Evolutionary conservation across 306 rosid genomes (phyloP).

Genomic region (Glycyrrhiza uralensis): DNA sequence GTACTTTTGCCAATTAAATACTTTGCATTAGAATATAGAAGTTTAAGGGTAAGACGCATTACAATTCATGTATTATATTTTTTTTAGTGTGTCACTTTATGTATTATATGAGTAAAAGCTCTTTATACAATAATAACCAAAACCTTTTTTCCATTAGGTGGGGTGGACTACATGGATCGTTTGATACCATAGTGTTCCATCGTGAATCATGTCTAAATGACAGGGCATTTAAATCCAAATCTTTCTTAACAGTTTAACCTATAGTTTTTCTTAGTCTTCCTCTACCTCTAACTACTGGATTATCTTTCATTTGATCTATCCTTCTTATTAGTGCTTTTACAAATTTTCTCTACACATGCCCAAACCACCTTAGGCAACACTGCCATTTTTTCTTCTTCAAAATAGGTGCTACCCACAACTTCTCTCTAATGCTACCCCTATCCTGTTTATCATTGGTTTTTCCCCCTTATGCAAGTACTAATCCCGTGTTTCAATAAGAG

Average conservation of each 20-base stretch:
- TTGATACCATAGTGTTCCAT: not conserved
- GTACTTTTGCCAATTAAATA: not conserved
- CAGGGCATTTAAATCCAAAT: not conserved
- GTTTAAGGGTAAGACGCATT: not conserved
- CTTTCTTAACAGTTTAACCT: not conserved
- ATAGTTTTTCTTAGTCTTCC: not conserved
- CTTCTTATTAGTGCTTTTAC: not conserved
- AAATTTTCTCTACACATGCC: too few species aligned
- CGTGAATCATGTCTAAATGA: not conserved
- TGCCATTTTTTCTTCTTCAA: too few species aligned
- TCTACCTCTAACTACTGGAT: not conserved
- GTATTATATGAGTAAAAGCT: not conserved
- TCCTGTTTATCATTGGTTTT: not conserved
- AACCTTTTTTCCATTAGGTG: not conserved
- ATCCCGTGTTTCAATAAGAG: slow-evolving; percentile 28
- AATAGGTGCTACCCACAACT: not conserved
- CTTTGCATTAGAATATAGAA: not conserved
- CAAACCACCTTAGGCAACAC: too few species aligned
- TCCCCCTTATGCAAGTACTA: not conserved
- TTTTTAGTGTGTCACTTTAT: not conserved
- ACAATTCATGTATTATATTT: not conserved
- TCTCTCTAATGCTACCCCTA: not conserved
- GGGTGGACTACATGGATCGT: not conserved
- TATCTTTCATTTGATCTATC: not conserved
- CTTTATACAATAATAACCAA: not conserved